A percentile compares a stretch with the other conserved stretches of the same genome.
Evolutionary conservation across 345 rosid species (phyloP).

Genomic region (Brassica rapa): DNA sequence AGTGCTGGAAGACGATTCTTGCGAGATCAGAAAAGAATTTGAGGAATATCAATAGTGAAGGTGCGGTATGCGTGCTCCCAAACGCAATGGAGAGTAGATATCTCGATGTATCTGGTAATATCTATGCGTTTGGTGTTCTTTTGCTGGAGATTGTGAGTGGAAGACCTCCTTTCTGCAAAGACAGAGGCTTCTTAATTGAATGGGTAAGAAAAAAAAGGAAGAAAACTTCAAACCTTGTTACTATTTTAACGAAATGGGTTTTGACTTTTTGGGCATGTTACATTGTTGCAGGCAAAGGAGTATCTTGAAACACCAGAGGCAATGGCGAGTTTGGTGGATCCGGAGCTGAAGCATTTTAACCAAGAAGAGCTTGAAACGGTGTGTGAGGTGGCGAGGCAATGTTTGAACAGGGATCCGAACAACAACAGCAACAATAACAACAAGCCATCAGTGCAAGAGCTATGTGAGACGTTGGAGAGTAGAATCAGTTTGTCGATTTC

Average conservation of each 20-base stretch:
- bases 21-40: conserved; percentile 86
- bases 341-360: conserved; percentile 76
- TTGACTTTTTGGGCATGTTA: neutral
- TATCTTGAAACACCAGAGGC: conserved; percentile 75
- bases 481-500: conserved; percentile 72
- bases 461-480: conserved; percentile 62
- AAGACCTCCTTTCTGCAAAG: conserved; percentile 83
- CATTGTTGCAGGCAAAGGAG: conserved; percentile 72
- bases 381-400: conserved; percentile 73
- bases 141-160: conserved; percentile 89
- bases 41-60: conserved; percentile 70
- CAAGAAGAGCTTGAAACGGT: conserved; percentile 73
- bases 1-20: conserved; percentile 93
- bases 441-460: conserved; percentile 65
- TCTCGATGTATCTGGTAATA: conserved; percentile 79
- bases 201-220: conserved; percentile 57
- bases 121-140: conserved; percentile 87
- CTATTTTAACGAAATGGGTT: neutral
- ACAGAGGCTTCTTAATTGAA: conserved; percentile 80
- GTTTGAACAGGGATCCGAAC: conserved; percentile 60
- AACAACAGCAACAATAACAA: conserved; percentile 32
- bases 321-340: conserved; percentile 81
- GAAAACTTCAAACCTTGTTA: conserved; percentile 8
- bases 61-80: conserved; percentile 76
- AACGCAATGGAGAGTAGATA: conserved; percentile 72